Evolutionary conservation across 129 eudicot species (phyloP).

Genomic region (Flaveria sonorensis): DNA sequence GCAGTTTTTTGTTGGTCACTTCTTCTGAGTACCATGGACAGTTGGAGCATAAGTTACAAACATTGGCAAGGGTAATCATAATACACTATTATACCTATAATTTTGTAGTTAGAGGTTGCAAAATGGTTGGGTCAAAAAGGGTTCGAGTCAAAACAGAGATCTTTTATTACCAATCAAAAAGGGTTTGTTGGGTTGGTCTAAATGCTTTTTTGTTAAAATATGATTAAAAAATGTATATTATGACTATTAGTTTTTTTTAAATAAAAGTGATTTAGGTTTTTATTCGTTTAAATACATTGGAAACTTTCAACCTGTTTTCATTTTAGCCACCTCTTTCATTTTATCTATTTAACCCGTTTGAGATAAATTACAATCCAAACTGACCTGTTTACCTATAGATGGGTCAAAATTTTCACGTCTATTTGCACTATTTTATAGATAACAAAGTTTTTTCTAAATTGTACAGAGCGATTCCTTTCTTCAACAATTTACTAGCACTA

Average conservation of each 20-base stretch:
- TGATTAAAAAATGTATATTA: slow-evolving; percentile 1
- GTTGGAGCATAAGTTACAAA: slow-evolving; percentile 46
- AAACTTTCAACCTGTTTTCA: slow-evolving; percentile 9
- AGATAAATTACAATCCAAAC: background rate
- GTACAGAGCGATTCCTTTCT: slow-evolving; percentile 49
- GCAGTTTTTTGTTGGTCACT: slow-evolving; percentile 58
- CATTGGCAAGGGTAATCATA: slow-evolving; percentile 53
- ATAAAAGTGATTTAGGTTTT: background rate
- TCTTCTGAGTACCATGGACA: slow-evolving; percentile 49
- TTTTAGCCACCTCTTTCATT: background rate
- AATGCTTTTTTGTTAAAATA: background rate
- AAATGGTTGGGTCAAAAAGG: background rate
- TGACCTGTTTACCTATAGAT: background rate
- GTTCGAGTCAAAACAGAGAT: background rate
- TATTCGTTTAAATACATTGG: background rate
- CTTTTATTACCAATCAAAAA: background rate
- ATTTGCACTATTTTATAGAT: background rate
- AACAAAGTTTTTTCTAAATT: background rate
- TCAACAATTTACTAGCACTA: slow-evolving; percentile 38
- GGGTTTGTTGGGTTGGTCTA: background rate
- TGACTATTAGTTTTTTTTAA: background rate
- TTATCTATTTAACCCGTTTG: background rate
- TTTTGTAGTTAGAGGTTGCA: background rate
- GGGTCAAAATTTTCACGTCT: background rate
- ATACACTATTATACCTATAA: background rate